Percentiles rank a stretch among this genome's conserved stretches.
Conservation (phyloP, 2,329 filamentous ascomycete genomes). For the Didymella pinodella region DNA sequence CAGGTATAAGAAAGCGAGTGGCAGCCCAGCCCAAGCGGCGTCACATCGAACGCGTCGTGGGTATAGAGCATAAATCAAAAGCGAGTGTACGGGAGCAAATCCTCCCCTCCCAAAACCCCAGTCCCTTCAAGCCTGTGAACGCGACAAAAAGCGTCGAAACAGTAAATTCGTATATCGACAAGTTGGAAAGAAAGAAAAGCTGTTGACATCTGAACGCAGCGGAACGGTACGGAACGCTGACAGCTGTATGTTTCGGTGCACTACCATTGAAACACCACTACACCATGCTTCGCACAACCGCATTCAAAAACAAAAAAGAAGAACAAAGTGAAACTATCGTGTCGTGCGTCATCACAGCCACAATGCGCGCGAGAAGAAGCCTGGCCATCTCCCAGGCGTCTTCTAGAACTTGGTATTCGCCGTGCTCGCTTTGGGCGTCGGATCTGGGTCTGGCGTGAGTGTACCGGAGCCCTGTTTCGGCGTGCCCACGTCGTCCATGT, state of each 20-base stretch:
- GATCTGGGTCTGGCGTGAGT: slow-evolving; percentile 52
- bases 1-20: slow-evolving; percentile 20
- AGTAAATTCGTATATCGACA: slow-evolving; percentile 15
- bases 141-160: background rate
- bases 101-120: background rate
- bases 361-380: slow-evolving; percentile 6
- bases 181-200: background rate
- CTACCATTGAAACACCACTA: slow-evolving; percentile 25
- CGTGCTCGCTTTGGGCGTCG: slow-evolving; percentile 49
- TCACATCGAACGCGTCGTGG: slow-evolving; percentile 11
- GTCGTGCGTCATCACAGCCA: slow-evolving; percentile 5
- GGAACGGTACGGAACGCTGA: slow-evolving; percentile 16
- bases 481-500: slow-evolving; percentile 45
- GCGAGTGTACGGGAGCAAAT: slow-evolving; percentile 4
- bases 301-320: slow-evolving; percentile 1
- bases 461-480: slow-evolving; percentile 45
- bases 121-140: too few species aligned
- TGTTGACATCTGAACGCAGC: background rate
- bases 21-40: slow-evolving; percentile 20
- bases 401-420: slow-evolving; percentile 7
- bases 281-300: slow-evolving; percentile 8
- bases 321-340: background rate
- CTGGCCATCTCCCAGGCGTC: background rate
- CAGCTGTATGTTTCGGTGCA: slow-evolving; percentile 25
- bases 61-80: slow-evolving; percentile 20